phyloP scores from a whole-genome alignment of 2,329 filamentous ascomycete species.

The Aureobasidium sp. region DNA sequence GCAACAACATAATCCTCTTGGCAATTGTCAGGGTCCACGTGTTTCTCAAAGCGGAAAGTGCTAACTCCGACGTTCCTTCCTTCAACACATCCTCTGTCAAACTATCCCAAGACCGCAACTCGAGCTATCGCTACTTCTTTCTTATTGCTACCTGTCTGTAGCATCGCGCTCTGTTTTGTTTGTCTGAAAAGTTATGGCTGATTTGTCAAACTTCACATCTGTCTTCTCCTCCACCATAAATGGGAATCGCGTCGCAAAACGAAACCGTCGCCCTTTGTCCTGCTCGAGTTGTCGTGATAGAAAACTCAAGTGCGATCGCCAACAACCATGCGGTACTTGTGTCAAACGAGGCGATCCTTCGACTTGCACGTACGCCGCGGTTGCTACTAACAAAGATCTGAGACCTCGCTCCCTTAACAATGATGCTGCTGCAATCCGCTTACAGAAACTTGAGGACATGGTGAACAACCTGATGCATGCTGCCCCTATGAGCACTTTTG shows the following conservation, averaged over 20 bases:
- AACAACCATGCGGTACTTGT: conserved; percentile 9
- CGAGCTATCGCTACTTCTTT: not conserved
- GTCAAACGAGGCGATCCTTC: not conserved
- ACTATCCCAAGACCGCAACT: not conserved
- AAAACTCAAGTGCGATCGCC: conserved; percentile 11
- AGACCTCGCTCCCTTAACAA: not conserved
- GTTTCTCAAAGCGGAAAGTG: not conserved
- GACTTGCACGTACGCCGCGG: not conserved
- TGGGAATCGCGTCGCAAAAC: conserved; percentile 7
- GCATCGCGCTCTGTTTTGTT: not conserved
- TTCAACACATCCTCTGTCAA: not conserved
- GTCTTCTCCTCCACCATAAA: not conserved
- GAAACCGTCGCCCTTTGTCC: conserved; percentile 8
- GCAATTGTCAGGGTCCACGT: conserved; percentile 1
- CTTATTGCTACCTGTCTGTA: not conserved
- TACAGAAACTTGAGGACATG: conserved; percentile 13
- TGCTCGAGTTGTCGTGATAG: conserved; percentile 1
- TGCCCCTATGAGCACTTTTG: not conserved
- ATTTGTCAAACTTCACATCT: not conserved
- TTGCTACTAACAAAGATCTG: not conserved
- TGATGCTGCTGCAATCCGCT: conserved; percentile 1
- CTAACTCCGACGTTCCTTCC: conserved; percentile 1
- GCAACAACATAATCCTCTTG: not conserved
- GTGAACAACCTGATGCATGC: conserved; percentile 8
- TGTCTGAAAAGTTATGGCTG: not conserved